These are phyloP conservation scores for Mortierella sp. DNA, from an alignment of 371 early-diverging fungal species.

Conservation along the genomic window DNA sequence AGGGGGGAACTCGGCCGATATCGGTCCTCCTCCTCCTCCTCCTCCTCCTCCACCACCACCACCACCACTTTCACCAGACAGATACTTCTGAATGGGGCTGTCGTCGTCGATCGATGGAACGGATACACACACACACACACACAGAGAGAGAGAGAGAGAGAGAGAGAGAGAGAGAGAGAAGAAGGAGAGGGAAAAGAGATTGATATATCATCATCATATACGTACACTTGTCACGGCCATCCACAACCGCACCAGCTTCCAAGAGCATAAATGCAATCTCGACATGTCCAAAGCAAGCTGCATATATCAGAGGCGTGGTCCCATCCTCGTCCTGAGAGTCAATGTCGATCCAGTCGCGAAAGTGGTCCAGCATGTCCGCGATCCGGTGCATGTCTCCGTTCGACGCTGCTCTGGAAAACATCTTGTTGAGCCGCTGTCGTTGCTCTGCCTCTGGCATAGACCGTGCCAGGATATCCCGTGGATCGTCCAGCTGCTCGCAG, in stretches of 20 bases:
- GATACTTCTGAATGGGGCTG: too few species aligned
- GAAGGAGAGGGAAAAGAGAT: neutral
- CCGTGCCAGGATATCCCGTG: constrained; percentile 23
- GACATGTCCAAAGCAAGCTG: constrained; percentile 87
- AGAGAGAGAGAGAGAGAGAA: constrained; percentile 1
- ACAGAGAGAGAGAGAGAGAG: constrained; percentile 2
- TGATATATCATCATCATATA: too few species aligned
- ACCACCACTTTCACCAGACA: too few species aligned
- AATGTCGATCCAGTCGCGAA: constrained; percentile 74
- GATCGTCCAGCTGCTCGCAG: constrained; percentile 38
- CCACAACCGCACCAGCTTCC: constrained; percentile 77
- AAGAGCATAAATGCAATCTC: constrained; percentile 75
- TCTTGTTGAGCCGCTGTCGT: constrained; percentile 57
- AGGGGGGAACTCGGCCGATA: too few species aligned
- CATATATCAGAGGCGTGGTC: constrained; percentile 83
- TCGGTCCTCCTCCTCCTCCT: too few species aligned
- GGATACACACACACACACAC: too few species aligned
- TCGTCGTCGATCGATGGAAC: too few species aligned
- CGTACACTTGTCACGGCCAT: constrained; percentile 82
- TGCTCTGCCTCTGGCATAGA: constrained; percentile 56
- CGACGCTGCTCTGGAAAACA: constrained; percentile 68
- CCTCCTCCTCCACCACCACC: too few species aligned
- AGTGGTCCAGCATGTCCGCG: constrained; percentile 61
- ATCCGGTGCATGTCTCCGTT: constrained; percentile 64
- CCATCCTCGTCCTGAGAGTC: constrained; percentile 88